Percentiles rank a stretch among this genome's conserved stretches.
Evolutionary conservation across 176 grass and related monocot species (phyloP).

Genomic region (Pontederia paniculata): DNA sequence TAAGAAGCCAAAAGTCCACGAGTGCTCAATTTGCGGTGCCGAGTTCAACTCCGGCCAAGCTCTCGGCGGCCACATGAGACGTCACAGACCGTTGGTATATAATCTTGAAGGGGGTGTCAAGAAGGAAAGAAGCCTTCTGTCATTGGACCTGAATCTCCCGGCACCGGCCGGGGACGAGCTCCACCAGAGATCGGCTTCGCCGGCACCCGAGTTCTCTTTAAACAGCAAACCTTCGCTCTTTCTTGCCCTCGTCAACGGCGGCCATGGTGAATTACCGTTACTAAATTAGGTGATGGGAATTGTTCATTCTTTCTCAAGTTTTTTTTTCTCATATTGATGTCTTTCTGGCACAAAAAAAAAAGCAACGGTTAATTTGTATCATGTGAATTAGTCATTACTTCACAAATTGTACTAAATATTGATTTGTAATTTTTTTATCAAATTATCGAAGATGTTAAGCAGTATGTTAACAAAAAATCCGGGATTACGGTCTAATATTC

Average conservation of each 20-base stretch:
- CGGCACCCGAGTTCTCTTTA: not conserved
- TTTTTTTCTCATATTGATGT: no score
- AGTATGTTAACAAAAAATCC: no score
- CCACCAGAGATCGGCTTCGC: not conserved
- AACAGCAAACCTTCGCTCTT: not conserved
- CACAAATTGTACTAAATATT: no score
- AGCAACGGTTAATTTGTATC: no score
- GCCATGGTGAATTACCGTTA: constrained; percentile 13
- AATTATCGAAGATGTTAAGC: no score
- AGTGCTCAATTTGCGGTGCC: constrained; percentile 21
- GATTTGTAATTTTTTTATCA: no score
- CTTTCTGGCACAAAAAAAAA: no score
- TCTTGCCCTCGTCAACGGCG: not conserved
- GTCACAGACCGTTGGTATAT: constrained; percentile 4
- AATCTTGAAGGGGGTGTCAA: not conserved
- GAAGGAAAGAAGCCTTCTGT: constrained; percentile 8
- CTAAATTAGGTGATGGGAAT: not conserved
- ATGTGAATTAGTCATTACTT: no score
- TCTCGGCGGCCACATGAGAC: constrained; percentile 19
- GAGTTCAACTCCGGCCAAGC: constrained; percentile 18
- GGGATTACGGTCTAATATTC: no score
- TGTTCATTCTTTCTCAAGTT: no score
- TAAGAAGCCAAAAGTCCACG: constrained; percentile 11
- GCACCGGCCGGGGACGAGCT: constrained; percentile 14
- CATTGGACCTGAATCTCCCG: constrained; percentile 22